These are phyloP conservation scores for Lodderomyces theae DNA, from an alignment of 1,139 yeast genomes.

Conservation along the genomic window DNA sequence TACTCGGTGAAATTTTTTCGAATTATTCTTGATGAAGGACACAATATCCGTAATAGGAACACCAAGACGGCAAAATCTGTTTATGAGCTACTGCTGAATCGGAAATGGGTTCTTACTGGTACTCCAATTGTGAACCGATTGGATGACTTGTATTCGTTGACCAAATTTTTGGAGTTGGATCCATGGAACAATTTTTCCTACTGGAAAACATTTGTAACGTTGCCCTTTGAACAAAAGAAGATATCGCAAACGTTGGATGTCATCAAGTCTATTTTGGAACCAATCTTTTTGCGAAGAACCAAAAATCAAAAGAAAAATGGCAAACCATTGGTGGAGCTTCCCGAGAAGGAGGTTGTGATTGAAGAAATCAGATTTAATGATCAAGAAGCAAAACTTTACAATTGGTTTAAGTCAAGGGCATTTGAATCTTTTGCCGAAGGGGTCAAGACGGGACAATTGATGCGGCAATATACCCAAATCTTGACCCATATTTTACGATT, in stretches of 20 bases:
- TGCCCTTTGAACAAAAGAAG: conserved; percentile 75
- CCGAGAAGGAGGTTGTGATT: conserved; percentile 69
- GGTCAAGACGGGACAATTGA: conserved; percentile 63
- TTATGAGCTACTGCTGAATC: conserved; percentile 56
- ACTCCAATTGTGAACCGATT: conserved; percentile 89
- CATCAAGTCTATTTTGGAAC: conserved; percentile 81
- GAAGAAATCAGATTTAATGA: conserved; percentile 67
- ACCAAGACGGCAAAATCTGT: conserved; percentile 83
- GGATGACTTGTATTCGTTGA: conserved; percentile 80
- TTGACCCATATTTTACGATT: conserved; percentile 79
- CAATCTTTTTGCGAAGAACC: conserved; percentile 79
- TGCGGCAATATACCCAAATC: conserved; percentile 74
- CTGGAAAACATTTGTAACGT: conserved; percentile 86
- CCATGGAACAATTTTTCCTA: conserved; percentile 89
- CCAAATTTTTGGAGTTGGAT: conserved; percentile 70
- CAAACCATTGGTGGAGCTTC: conserved; percentile 69
- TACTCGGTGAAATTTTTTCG: conserved; percentile 76
- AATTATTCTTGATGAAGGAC: conserved; percentile 88
- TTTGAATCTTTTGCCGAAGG: conserved; percentile 64
- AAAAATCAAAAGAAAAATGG: conserved; percentile 82
- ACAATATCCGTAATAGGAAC: conserved; percentile 75
- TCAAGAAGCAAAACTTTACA: conserved; percentile 64
- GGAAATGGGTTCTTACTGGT: conserved; percentile 90
- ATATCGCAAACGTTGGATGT: conserved; percentile 74
- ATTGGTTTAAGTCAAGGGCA: conserved; percentile 69